Evolutionary conservation across 495 filamentous ascomycete species (phyloP).

Genomic region (Hypoxylon cercidicola): DNA sequence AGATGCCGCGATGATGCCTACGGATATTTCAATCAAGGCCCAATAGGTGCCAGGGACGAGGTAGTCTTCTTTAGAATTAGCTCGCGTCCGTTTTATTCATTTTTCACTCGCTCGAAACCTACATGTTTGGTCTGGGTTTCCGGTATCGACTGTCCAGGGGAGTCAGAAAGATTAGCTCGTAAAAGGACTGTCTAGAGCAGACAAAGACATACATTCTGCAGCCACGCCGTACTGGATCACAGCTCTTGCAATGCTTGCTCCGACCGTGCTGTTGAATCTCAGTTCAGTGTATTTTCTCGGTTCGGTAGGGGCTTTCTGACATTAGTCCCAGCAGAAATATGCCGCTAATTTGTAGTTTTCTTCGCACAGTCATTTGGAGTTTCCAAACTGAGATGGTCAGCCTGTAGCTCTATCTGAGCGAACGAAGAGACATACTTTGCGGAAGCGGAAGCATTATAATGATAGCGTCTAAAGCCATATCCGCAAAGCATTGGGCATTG

Average conservation of each 20-base stretch:
- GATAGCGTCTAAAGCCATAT: neutral
- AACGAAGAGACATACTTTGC: neutral
- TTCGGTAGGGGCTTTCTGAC: neutral
- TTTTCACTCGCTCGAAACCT: neutral
- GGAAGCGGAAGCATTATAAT: neutral
- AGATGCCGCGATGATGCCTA: neutral
- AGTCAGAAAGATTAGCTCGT: neutral
- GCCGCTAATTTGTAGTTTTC: neutral
- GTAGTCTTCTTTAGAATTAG: neutral
- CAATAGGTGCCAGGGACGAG: neutral
- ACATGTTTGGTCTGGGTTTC: constrained; percentile 2
- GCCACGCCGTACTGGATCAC: neutral
- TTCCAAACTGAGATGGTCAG: neutral
- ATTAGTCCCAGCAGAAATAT: neutral
- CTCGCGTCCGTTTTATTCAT: no score
- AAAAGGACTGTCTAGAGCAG: neutral
- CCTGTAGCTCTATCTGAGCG: neutral
- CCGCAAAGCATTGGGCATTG: neutral
- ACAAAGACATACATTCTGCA: neutral
- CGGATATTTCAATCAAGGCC: neutral
- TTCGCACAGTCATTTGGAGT: neutral
- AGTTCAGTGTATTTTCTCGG: neutral
- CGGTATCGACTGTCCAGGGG: neutral
- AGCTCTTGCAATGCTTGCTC: neutral
- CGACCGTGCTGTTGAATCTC: neutral